Evolutionary conservation across 202 grass and related monocot species (phyloP), one percentile per base, ranked within the genome.

Genomic region (Musa balbisiana): DNA sequence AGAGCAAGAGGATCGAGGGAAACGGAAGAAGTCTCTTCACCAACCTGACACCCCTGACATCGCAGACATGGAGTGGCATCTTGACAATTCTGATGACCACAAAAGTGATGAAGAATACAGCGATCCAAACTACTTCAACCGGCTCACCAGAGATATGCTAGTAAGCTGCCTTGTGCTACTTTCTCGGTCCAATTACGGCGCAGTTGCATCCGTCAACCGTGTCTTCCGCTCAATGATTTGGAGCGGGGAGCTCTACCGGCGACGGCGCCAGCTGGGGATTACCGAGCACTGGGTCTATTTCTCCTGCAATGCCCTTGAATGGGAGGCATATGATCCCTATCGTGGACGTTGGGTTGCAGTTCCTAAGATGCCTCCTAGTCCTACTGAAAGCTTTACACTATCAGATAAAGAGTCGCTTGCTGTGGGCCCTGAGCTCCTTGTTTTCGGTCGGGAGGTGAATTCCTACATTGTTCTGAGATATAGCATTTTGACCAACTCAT

Each of bases 241-340:
- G 70, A 76, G 20, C 0, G 89, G 92, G 27, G 95, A 94, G 86
- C 88, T 98, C 81, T 98, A 98, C 79, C 80, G 81, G 43, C 81
- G 90, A 23, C 82, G 95, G 56, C 85, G 81, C 63, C 84, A 82
- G 72, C 76, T 73, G 23, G 83, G 81, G 3, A 76, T 94, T n/a
- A 59, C 89, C 1, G 95, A 98, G 72, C 85, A 98, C 62, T 98
- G 95, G 95, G 80, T 98, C 16, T 98, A 98, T 59, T 98, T 94
- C 85, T 98, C 91, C 0, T 98, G 95, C 72, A 92, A 89, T 56
- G 87, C 89, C 43, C 87, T 88, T 0, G 86, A 94, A 67, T 99
- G 95, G 95, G 87, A 92, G 11, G 95, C 95, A 1, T 99, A 94
- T 56, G 87, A 99, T 78, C 91, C 91, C 19, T 95, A 95, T 55